These are phyloP conservation scores for Asterionellopsis glacialis DNA, from an alignment of 108 stramenopile genomes.

Conservation along the genomic window DNA sequence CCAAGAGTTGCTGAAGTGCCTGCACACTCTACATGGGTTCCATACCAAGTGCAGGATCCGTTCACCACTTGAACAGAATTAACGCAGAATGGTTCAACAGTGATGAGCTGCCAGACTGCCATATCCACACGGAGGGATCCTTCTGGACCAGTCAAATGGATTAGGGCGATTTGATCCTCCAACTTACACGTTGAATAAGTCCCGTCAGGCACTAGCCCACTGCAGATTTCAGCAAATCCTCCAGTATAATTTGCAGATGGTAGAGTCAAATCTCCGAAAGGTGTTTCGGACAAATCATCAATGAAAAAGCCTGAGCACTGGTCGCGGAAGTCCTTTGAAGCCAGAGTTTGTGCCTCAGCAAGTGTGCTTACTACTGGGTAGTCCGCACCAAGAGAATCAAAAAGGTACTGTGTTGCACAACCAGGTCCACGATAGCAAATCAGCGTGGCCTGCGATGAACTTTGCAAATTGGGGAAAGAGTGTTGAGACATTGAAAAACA, in stretches of 20 bases:
- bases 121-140: not conserved
- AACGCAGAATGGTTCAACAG: not conserved
- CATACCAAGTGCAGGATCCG: not conserved
- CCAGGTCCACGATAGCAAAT: not conserved
- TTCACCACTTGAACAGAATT: not conserved
- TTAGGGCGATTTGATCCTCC: not conserved
- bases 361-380: not conserved
- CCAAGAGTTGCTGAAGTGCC: not conserved
- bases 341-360: not conserved
- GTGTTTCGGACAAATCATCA: conserved; percentile 2
- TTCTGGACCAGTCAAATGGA: not conserved
- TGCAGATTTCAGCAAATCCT: not conserved
- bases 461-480: not conserved
- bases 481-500: not conserved
- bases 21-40: not conserved
- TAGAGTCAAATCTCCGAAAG: conserved; percentile 1
- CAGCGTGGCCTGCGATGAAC: not conserved
- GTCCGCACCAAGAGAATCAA: not conserved
- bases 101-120: not conserved
- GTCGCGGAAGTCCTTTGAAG: not conserved
- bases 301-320: not conserved
- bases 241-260: not conserved
- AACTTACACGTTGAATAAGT: not conserved
- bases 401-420: not conserved
- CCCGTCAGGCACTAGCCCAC: not conserved